Base-by-base conservation (phyloP, 164 flowering plant species). In the Kalanchoe fedtschenkoi region DNA sequence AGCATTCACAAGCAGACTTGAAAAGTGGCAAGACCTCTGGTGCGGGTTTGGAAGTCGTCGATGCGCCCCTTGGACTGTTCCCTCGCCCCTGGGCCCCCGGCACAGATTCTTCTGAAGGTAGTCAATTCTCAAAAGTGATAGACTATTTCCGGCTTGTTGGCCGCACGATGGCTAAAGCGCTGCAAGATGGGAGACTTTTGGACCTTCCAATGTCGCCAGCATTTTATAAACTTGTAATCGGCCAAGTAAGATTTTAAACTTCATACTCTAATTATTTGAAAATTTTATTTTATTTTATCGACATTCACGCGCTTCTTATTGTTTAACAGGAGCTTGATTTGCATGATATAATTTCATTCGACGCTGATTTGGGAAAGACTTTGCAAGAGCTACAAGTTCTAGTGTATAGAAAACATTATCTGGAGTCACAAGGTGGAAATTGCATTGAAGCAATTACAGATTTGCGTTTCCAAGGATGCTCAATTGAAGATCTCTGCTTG, bases 161-260 rank as follows among this genome's bases (percentile, higher is more conserved):
- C 30, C 88, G 97, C 46, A 95, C 87, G 42, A 82, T 91, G 85
- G 97, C 99, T 30, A 95, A 91, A 75, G 99, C 99, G 47, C 87
- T 95, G 72, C 97, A 89, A 80, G 99, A 95, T 83, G 99, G 99
- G 11, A 76, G 99, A 32, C 87, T 95, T 65, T 71, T 95, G 77
- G 99, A 95, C 68, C 74, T 95, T 58, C 99, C 99, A 51, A 64
- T 95, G 41, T 89, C 97, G 17, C 73, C 80, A 21, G 87, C 96
- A 28, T 87, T 89, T 70, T 89, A 83, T 66, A 95, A 95, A 72
- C 85, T 95, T 71, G 82, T 86, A 33, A 86, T 91, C 72, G 96
- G 97, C 66, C 95, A 91, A 62, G 99, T 95, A 84, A 74, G 86
- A 55, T 54, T 9, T 43, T 59, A 33, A 6, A n/a, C 38, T 17